These are phyloP conservation scores for Gigaspora rosea DNA, from an alignment of 192 early-diverging fungal genomes.

Conservation along the genomic window DNA sequence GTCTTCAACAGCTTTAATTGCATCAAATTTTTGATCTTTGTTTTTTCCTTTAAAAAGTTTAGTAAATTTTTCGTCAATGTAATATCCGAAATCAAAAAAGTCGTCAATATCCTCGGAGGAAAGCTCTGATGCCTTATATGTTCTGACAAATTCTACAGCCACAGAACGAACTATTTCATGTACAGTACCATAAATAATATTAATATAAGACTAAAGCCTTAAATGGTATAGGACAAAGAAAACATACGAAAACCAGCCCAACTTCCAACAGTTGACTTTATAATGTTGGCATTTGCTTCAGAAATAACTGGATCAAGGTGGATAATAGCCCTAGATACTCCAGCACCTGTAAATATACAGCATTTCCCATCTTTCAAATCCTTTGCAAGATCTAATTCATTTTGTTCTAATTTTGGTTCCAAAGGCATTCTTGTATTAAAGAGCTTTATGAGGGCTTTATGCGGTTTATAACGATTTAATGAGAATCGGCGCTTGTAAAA, in stretches of 20 bases:
- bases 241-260: neutral
- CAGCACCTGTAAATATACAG: neutral
- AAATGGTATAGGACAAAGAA: neutral
- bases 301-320: neutral
- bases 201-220: too few relatives aligned
- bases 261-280: neutral
- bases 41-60: neutral
- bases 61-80: neutral
- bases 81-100: neutral
- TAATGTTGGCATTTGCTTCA: neutral
- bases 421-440: neutral
- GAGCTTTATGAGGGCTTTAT: too few relatives aligned
- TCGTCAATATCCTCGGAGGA: neutral
- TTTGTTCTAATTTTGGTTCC: neutral
- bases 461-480: too few relatives aligned
- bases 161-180: neutral
- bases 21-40: neutral
- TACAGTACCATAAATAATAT: too few relatives aligned
- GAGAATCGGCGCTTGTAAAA: too few relatives aligned
- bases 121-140: neutral
- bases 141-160: neutral
- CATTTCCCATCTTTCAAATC: neutral
- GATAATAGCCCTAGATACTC: neutral
- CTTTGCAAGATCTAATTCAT: neutral
- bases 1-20: slow-evolving; percentile 2